Evolutionary conservation across 176 grass and related monocot species (phyloP).

Genomic region (Bothriochloa decipiens): DNA sequence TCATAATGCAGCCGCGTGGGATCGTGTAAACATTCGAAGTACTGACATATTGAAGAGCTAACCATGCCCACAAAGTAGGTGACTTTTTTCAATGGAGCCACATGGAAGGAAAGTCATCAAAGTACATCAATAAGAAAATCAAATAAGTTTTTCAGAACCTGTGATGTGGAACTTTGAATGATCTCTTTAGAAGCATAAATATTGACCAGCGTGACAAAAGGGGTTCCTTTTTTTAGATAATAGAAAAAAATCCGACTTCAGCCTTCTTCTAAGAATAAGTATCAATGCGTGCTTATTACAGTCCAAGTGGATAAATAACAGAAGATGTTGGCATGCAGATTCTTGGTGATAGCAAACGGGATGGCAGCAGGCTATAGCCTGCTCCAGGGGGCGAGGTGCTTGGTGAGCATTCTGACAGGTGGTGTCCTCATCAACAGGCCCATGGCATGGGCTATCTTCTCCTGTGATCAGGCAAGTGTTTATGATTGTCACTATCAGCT

Average conservation of each 20-base stretch:
- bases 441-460: constrained; percentile 91
- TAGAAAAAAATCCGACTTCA: no score
- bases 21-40: constrained; percentile 27
- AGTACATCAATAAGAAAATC: neutral
- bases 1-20: constrained; percentile 34
- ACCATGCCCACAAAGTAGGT: constrained; percentile 8
- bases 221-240: neutral
- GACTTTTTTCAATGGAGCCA: constrained; percentile 1
- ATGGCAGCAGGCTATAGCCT: constrained; percentile 74
- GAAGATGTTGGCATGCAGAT: constrained; percentile 48
- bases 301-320: neutral
- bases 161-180: neutral
- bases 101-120: neutral
- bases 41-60: constrained; percentile 27
- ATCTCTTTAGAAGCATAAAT: neutral
- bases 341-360: constrained; percentile 85
- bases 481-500: constrained; percentile 5
- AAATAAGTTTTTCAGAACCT: neutral
- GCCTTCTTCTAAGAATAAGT: no score
- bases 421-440: constrained; percentile 59
- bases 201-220: no score
- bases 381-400: constrained; percentile 73
- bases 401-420: constrained; percentile 58
- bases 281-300: no score
- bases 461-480: constrained; percentile 82